Evolutionary conservation across 2,329 filamentous ascomycete genomes (phyloP).

Genomic region (Xylaria sp.): DNA sequence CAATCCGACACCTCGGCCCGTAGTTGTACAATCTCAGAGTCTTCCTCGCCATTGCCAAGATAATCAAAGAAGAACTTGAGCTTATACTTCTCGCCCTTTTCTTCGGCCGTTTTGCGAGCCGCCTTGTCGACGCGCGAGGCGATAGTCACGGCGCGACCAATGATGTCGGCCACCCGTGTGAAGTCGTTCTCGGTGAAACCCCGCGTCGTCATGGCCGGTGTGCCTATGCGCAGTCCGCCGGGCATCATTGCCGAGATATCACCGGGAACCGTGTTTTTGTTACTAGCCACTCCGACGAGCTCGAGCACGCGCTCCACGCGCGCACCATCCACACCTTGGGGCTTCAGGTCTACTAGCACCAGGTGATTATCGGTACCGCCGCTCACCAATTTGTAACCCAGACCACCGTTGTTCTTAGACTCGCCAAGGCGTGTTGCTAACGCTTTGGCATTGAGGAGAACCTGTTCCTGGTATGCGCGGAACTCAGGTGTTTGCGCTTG

Average conservation of each 20-base stretch:
- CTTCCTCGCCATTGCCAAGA: slow-evolving; percentile 72
- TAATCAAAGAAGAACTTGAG: slow-evolving; percentile 75
- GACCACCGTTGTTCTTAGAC: slow-evolving; percentile 76
- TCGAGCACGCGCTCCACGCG: slow-evolving; percentile 91
- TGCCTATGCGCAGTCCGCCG: slow-evolving; percentile 91
- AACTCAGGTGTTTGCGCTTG: slow-evolving; percentile 92
- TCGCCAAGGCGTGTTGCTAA: slow-evolving; percentile 75
- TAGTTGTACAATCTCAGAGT: slow-evolving; percentile 77
- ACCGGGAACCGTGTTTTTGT: slow-evolving; percentile 98
- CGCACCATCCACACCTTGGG: slow-evolving; percentile 85
- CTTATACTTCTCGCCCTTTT: slow-evolving; percentile 73
- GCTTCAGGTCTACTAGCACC: slow-evolving; percentile 90
- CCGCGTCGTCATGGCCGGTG: slow-evolving; percentile 96
- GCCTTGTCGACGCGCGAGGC: slow-evolving; percentile 79
- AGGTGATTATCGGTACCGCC: slow-evolving; percentile 98
- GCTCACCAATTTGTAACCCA: slow-evolving; percentile 89
- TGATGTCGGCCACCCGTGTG: slow-evolving; percentile 82
- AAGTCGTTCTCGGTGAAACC: slow-evolving; percentile 94
- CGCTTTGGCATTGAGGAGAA: slow-evolving; percentile 90
- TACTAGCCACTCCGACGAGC: slow-evolving; percentile 93
- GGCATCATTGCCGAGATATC: slow-evolving; percentile 94
- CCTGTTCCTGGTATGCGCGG: slow-evolving; percentile 89
- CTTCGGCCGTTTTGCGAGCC: slow-evolving; percentile 73
- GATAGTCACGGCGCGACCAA: slow-evolving; percentile 84
- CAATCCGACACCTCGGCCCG: slow-evolving; percentile 80